Percentiles rank a stretch among this genome's conserved stretches.
Evolutionary conservation across 2,329 filamentous ascomycete species (phyloP).

Genomic region (Endothia cerciana): DNA sequence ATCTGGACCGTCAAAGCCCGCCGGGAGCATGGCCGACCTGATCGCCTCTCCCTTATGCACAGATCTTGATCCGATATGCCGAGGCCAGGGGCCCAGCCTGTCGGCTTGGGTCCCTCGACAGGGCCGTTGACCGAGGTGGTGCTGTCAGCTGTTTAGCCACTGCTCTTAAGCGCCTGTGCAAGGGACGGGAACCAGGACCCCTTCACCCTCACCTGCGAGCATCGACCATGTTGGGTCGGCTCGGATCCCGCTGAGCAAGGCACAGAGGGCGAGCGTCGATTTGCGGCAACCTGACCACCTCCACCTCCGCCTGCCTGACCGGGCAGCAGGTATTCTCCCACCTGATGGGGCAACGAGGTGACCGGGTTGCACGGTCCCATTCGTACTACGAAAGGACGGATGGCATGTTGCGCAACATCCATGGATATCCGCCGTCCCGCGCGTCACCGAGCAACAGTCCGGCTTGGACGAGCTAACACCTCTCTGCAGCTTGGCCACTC

Average conservation of each 20-base stretch:
- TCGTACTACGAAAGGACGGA: neutral
- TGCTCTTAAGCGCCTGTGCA: conserved; percentile 12
- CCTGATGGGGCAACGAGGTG: neutral
- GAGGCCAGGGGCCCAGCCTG: neutral
- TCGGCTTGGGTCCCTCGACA: neutral
- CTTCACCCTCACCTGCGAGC: neutral
- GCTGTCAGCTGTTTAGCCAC: conserved; percentile 12
- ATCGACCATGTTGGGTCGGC: neutral
- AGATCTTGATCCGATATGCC: conserved; percentile 1
- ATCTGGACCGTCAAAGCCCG: neutral
- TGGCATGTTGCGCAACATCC: neutral
- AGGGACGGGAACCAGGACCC: neutral
- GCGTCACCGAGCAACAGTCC: neutral
- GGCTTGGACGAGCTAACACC: neutral
- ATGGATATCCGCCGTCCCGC: neutral
- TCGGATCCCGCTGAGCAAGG: neutral
- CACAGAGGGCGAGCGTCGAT: neutral
- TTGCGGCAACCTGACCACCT: neutral
- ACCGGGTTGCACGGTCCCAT: neutral
- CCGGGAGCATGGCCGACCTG: neutral
- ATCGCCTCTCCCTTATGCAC: neutral
- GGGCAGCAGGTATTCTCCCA: neutral
- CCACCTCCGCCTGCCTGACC: neutral
- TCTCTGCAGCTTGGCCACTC: neutral
- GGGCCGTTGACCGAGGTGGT: neutral